phyloP scores from a whole-genome alignment of 2,329 filamentous ascomycete genomes.

The Didymella pinodella region DNA sequence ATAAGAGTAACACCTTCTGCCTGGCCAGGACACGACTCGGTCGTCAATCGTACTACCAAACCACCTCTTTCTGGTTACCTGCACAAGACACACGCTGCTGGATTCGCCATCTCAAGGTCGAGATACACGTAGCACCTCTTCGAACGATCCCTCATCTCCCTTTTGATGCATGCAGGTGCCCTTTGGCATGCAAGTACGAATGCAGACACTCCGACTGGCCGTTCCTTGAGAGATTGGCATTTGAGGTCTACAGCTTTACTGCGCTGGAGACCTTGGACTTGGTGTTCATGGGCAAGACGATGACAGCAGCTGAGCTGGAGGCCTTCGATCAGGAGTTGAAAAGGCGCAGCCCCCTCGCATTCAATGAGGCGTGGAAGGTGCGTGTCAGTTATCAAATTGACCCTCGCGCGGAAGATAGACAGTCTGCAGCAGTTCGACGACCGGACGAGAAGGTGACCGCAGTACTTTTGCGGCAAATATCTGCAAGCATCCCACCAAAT shows the following conservation, averaged over 20 bases:
- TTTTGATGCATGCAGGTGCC: background rate
- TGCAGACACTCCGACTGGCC: background rate
- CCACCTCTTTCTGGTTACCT: background rate
- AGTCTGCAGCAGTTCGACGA: background rate
- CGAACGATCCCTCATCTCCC: background rate
- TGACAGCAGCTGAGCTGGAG: background rate
- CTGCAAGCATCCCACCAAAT: background rate
- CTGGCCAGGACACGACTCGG: background rate
- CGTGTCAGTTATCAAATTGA: background rate
- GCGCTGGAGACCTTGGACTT: background rate
- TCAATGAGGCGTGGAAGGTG: background rate
- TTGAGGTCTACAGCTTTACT: background rate
- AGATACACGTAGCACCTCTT: background rate
- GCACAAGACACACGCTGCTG: background rate
- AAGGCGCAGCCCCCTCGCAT: background rate
- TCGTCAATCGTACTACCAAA: background rate
- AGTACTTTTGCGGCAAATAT: background rate
- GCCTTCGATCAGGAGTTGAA: background rate
- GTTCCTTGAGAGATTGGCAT: background rate
- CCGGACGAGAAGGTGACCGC: background rate
- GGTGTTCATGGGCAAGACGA: background rate
- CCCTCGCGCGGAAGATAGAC: background rate
- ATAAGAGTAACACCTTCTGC: background rate
- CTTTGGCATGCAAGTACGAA: background rate
- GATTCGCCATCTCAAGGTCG: background rate